Base-by-base conservation (phyloP, 2,329 filamentous ascomycete genomes). In the Aspergillus felis region DNA sequence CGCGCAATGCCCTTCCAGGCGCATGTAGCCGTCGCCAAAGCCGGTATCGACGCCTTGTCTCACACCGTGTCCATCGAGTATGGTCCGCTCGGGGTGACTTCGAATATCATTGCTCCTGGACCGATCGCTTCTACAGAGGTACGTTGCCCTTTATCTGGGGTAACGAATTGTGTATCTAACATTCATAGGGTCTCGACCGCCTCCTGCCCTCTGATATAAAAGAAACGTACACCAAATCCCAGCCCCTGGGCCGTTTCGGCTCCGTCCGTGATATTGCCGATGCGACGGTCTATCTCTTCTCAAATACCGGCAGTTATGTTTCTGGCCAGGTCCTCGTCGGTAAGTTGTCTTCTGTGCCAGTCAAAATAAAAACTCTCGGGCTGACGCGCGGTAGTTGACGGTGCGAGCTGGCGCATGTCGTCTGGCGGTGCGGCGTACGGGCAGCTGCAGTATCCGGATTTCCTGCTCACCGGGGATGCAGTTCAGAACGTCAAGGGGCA, bases 1-100 rank as follows among this genome's bases (percentile, higher is more conserved):
- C 88, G 89, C 0, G 92, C 91, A 41, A 85, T 88, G 74, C 88
- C 92, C 0, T 80, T 96, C 64, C 94, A 97, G 74, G 84, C 89
- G 1, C 93, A 97, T 75, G 92, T 93, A n/a, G 82, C 87, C 2
- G 92, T 92, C 1, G 93, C 94, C 57, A 99, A 99, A 77, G 90
- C 93, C 0, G 90, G 88, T 17, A 86, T 99, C 10, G 93, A 99
- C 75, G 87, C 91, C 1, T 84, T 99, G 68, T 88, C 90, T 58
- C 84, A 87, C 54, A 88, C 86, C 4, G 85, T 95, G 0, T 87
- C 91, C 1, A 84, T 99, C 54, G 94, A 99, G 74, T 94, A 94
- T 71, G 93, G 93, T 0, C 94, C 94, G 0, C 83, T 85, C 47
- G 94, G 94, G 14, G 78, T 97, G 32, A 92, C 90, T 1, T 90